phyloP scores from a whole-genome alignment of 2,329 filamentous ascomycete genomes.

The Cercospora beticola region DNA sequence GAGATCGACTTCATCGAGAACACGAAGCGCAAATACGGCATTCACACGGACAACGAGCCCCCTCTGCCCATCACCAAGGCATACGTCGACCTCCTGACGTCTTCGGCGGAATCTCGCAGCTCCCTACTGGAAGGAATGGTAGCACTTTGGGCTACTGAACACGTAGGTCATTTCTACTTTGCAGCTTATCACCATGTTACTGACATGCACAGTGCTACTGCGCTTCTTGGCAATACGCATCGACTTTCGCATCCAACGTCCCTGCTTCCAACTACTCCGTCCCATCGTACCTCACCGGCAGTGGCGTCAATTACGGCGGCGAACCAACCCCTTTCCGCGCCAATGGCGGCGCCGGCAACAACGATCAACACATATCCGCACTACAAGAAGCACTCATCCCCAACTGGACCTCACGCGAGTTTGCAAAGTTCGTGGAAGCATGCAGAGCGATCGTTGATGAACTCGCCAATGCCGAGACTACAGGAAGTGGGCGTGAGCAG shows the following conservation, averaged over 20 bases:
- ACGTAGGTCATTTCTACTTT: conserved; percentile 39
- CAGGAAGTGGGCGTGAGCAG: conserved; percentile 50
- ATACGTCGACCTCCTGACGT: conserved; percentile 60
- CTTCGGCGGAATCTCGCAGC: conserved; percentile 52
- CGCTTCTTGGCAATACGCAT: conserved; percentile 50
- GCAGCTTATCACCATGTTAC: background rate
- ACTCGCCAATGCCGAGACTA: conserved; percentile 49
- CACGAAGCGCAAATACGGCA: conserved; percentile 60
- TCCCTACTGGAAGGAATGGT: conserved; percentile 67
- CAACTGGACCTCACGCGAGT: conserved; percentile 53
- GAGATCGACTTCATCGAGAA: conserved; percentile 69
- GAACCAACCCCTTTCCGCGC: conserved; percentile 1
- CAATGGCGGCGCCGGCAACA: background rate
- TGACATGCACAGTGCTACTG: conserved; percentile 45
- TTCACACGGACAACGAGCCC: conserved; percentile 51
- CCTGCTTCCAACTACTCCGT: conserved; percentile 34
- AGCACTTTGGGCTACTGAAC: conserved; percentile 76
- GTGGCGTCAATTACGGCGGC: conserved; percentile 19
- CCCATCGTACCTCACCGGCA: conserved; percentile 34
- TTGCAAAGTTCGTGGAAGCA: conserved; percentile 52
- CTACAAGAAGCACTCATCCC: conserved; percentile 53
- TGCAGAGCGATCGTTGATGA: conserved; percentile 51
- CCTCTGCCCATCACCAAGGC: conserved; percentile 53
- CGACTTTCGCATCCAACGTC: conserved; percentile 41
- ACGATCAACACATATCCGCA: conserved; percentile 46